A percentile compares a stretch with the other conserved stretches of the same genome.
Evolutionary conservation across 129 eudicot species (phyloP).

Genomic region (Cynara cardunculus): DNA sequence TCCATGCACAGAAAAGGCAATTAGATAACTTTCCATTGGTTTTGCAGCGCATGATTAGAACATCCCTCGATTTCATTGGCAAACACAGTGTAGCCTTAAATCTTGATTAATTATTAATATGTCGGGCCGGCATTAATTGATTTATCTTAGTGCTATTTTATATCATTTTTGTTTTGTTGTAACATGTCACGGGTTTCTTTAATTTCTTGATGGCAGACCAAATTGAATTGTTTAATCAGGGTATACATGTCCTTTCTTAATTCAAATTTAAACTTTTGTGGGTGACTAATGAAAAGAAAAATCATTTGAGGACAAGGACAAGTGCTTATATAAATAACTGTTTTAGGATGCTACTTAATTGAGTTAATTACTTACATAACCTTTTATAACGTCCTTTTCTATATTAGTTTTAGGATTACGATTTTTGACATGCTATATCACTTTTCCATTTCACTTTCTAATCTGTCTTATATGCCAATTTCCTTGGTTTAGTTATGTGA

Average conservation of each 20-base stretch:
- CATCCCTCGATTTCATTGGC: constrained; percentile 11
- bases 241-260: neutral
- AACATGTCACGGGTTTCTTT: constrained; percentile 22
- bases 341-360: constrained; percentile 1
- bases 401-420: neutral
- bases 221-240: constrained; percentile 12
- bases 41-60: constrained; percentile 21
- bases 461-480: constrained; percentile 11
- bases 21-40: constrained; percentile 18
- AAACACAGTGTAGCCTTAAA: constrained; percentile 3
- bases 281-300: constrained; percentile 2
- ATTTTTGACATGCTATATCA: neutral
- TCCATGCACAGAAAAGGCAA: constrained; percentile 21
- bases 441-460: neutral
- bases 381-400: neutral
- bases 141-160: constrained; percentile 16
- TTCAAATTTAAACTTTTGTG: neutral
- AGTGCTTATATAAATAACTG: constrained; percentile 11
- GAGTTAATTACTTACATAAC: neutral
- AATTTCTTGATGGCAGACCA: constrained; percentile 29
- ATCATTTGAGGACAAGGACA: constrained; percentile 19
- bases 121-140: neutral
- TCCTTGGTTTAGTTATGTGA: neutral
- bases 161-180: constrained; percentile 15
- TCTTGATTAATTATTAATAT: constrained; percentile 13